Base-by-base conservation (phyloP, 1,284 basidiomycete genomes). In the Rhodotorula sp. region DNA sequence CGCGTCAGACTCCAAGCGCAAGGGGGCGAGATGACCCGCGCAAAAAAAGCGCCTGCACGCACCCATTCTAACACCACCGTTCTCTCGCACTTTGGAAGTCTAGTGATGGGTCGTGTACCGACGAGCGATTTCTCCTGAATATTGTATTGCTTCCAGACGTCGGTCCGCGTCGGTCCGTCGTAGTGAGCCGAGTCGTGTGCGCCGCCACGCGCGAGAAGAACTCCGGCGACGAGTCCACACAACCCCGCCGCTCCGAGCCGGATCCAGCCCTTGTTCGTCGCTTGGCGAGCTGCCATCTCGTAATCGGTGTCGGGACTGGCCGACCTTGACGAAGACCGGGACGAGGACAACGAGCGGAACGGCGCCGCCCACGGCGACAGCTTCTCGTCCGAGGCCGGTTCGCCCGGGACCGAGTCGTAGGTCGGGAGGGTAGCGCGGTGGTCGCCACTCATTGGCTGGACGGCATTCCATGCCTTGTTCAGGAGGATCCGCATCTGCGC, bases 51-150 rank as follows among this genome's bases (percentile, higher is more conserved):
- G 23, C 49, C 65, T 34, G 39, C 39, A 43, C 39, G 39, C 39
- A 71, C 69, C 69, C 69, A 71, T 34, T 67, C 65, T n/a, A 71
- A 46, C 3, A 71, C 34, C 62, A 71, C 34, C 10, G 65, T 67
- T 23, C 69, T 26, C 47, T 71, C 62, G 65, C 69, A 71, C 2
- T 51, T 14, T 29, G 62, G 65, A 47, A 67, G 49, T 14, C 39
- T 12, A 39, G 43, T 21, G 43, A 18, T 1, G 1, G 34, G 18
- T 12, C 5, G 58, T 61, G 65, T 66, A 16, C 65, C 59, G 14
- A 61, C 59, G 26, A 26, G 34, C 43, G 51, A 52, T 1, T 8
- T 15, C 15, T 47, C 65, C 7, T n/a, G 20, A 6, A 14, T 34
- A 5, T 59, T 43, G 12, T n/a, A 46, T 7, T 18, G 39, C 26